phyloP scores from a whole-genome alignment of 2,329 filamentous ascomycete genomes.

The Cytospora paraplurivora region DNA sequence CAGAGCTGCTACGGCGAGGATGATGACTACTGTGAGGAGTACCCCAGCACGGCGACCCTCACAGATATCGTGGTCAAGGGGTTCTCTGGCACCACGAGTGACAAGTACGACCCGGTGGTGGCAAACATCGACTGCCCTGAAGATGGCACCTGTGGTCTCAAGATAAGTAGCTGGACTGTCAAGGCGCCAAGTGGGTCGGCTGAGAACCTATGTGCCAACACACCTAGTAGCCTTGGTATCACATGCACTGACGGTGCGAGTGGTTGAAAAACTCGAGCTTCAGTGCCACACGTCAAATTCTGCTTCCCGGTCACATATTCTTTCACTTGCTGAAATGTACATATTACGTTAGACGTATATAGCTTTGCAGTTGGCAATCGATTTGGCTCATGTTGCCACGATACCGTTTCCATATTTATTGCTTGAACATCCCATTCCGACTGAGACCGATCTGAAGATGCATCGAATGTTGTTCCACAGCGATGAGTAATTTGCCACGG shows the following conservation, averaged over 20 bases:
- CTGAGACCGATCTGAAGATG: too few species aligned
- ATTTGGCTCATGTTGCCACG: neutral
- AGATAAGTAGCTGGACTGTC: constrained; percentile 39
- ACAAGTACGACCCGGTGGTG: constrained; percentile 39
- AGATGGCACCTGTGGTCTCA: constrained; percentile 42
- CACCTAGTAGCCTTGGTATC: constrained; percentile 18
- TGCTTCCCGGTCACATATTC: neutral
- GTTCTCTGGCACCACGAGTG: constrained; percentile 43
- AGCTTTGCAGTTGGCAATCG: neutral
- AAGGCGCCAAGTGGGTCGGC: constrained; percentile 35
- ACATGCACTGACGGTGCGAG: constrained; percentile 24
- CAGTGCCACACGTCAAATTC: neutral
- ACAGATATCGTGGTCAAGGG: constrained; percentile 41
- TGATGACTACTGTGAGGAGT: constrained; percentile 39
- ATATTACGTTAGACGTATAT: neutral
- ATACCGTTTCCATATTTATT: neutral
- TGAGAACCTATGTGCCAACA: constrained; percentile 26
- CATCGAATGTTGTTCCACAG: too few species aligned
- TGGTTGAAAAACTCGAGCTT: neutral
- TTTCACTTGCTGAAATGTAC: neutral
- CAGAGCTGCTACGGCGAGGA: constrained; percentile 46
- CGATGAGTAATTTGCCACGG: too few species aligned
- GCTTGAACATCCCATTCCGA: too few species aligned
- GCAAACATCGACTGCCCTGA: constrained; percentile 44
- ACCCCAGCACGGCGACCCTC: constrained; percentile 40